Evolutionary conservation across 345 rosid genomes (phyloP).

Genomic region (Salix suchowensis): DNA sequence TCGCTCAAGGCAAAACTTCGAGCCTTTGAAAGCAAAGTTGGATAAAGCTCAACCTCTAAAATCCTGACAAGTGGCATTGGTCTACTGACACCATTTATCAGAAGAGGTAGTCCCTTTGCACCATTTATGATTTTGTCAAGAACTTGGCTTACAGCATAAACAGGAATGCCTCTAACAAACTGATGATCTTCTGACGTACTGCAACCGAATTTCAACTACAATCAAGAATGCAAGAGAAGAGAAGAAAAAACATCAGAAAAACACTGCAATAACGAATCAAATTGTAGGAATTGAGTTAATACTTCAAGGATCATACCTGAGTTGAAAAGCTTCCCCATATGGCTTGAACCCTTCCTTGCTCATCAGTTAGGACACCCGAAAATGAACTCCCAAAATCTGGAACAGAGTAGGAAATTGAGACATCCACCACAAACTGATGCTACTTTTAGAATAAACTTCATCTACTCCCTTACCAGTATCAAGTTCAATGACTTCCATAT

Average conservation of each 20-base stretch:
- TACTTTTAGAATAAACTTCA: neutral
- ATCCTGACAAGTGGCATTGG: constrained; percentile 84
- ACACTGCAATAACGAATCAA: constrained; percentile 6
- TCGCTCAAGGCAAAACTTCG: constrained; percentile 82
- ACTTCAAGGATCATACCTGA: constrained; percentile 41
- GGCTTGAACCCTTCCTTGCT: constrained; percentile 82
- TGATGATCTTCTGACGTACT: constrained; percentile 78
- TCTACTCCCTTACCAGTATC: constrained; percentile 58
- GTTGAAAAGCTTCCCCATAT: constrained; percentile 93
- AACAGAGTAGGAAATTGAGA: constrained; percentile 8
- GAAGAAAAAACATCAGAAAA: constrained; percentile 7
- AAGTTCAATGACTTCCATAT: constrained; percentile 92
- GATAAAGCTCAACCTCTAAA: constrained; percentile 83
- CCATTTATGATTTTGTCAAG: constrained; percentile 67
- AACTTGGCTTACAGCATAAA: constrained; percentile 60
- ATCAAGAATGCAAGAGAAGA: constrained; percentile 10
- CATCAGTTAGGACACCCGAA: constrained; percentile 83
- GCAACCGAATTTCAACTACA: constrained; percentile 57
- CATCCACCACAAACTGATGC: neutral
- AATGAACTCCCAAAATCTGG: constrained; percentile 90
- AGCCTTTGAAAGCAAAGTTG: constrained; percentile 86
- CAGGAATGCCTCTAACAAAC: constrained; percentile 82
- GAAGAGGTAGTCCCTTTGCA: constrained; percentile 62
- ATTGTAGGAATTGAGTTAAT: no score
- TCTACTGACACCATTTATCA: constrained; percentile 77